These are phyloP conservation scores for Apium graveolens DNA, from an alignment of 129 eudicot species.

Conservation along the genomic window DNA sequence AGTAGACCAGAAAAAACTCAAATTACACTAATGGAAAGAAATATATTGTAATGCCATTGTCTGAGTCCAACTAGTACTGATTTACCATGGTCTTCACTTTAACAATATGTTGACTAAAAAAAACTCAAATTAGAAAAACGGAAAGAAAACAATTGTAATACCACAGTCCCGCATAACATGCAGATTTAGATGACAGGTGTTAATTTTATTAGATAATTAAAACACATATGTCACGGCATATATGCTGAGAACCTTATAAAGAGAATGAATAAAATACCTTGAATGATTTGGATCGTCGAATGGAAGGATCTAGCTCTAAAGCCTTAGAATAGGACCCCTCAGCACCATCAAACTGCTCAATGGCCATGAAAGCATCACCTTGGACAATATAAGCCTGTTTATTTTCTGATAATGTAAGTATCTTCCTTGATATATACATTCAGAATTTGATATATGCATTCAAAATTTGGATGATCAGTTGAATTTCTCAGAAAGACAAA, in stretches of 20 bases:
- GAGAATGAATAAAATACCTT: conserved; percentile 36
- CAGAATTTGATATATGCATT: neutral
- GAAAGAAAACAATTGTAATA: neutral
- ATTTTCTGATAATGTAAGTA: neutral
- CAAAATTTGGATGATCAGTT: neutral
- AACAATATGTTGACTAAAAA: neutral
- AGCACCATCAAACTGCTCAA: conserved; percentile 62
- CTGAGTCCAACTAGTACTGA: neutral
- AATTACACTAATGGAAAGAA: neutral
- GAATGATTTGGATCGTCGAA: conserved; percentile 73
- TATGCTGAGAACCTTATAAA: neutral
- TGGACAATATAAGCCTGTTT: conserved; percentile 65
- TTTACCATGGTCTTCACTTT: neutral
- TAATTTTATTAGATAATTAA: neutral
- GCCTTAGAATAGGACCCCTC: conserved; percentile 58
- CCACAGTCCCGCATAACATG: neutral
- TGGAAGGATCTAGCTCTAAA: conserved; percentile 61
- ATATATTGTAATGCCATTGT: neutral
- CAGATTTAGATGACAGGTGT: neutral
- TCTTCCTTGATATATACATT: neutral
- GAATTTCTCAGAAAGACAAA: neutral
- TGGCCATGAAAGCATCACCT: conserved; percentile 80
- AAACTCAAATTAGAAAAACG: neutral
- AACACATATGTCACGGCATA: neutral
- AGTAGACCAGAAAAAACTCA: neutral